Evolutionary conservation across 2,329 filamentous ascomycete genomes (phyloP).

Genomic region (Colletotrichum graminicola): DNA sequence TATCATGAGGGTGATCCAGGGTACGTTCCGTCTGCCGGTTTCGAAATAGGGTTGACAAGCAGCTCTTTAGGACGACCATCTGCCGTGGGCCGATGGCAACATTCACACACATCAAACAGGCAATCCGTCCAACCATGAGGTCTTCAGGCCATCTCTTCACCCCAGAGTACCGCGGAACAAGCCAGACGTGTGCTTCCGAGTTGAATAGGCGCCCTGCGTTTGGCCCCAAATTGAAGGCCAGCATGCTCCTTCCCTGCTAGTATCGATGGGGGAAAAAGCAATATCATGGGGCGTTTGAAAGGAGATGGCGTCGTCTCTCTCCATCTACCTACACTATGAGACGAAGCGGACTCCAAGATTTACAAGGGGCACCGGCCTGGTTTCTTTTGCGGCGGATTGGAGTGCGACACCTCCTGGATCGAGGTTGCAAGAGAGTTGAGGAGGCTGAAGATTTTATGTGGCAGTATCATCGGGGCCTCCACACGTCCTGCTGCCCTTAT

Average conservation of each 20-base stretch:
- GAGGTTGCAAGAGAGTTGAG: conserved; percentile 39
- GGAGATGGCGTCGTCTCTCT: conserved; percentile 21
- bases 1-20: background rate
- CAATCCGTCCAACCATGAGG: conserved; percentile 6
- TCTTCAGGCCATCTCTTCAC: background rate
- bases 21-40: background rate
- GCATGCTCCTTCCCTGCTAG: conserved; percentile 36
- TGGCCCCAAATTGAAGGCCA: conserved; percentile 33
- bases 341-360: conserved; percentile 20
- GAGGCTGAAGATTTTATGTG: conserved; percentile 29
- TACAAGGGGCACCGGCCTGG: background rate
- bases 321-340: conserved; percentile 23
- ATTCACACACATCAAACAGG: background rate
- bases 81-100: background rate
- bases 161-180: conserved; percentile 1
- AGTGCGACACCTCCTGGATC: background rate
- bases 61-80: background rate
- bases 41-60: background rate
- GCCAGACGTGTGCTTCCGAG: conserved; percentile 2
- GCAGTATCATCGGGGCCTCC: conserved; percentile 20
- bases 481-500: conserved; percentile 1
- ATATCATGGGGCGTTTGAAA: conserved; percentile 28
- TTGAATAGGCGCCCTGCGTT: conserved; percentile 11
- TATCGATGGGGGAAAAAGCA: conserved; percentile 36
- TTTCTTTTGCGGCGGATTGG: conserved; percentile 21